Percentiles rank a stretch among this genome's conserved stretches.
Conservation (phyloP, 805 yeast species). For the Candida piceae region DNA sequence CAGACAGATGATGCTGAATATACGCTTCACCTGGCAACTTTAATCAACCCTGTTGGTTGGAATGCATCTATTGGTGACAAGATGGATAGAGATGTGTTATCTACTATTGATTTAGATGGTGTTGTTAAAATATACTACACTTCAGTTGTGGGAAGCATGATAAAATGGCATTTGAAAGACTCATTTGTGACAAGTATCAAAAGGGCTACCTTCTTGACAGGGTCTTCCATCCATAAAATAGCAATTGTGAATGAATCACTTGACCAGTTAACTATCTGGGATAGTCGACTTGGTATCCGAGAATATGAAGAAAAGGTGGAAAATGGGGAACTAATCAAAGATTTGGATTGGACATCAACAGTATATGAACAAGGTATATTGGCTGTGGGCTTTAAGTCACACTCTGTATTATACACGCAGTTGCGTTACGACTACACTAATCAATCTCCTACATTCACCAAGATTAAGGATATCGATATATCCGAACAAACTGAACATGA, state of each 20-base stretch:
- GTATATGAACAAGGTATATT: conserved; percentile 62
- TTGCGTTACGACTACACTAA: conserved; percentile 86
- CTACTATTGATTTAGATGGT: conserved; percentile 54
- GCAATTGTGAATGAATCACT: conserved; percentile 63
- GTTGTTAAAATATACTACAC: conserved; percentile 42
- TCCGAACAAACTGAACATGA: conserved; percentile 67
- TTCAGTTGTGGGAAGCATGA: conserved; percentile 23
- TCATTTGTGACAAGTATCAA: conserved; percentile 51
- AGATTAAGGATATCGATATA: conserved; percentile 69
- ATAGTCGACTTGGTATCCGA: conserved; percentile 56
- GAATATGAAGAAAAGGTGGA: conserved; percentile 52
- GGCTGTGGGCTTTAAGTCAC: conserved; percentile 69
- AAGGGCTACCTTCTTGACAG: conserved; percentile 52
- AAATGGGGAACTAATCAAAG: conserved; percentile 39
- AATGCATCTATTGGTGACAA: conserved; percentile 24
- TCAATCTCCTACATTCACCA: conserved; percentile 67
- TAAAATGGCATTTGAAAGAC: conserved; percentile 51
- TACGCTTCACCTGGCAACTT: conserved; percentile 29
- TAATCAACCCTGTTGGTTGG: conserved; percentile 69
- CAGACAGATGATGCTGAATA: conserved; percentile 28
- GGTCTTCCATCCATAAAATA: conserved; percentile 70
- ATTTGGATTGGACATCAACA: conserved; percentile 85
- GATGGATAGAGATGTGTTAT: conserved; percentile 41
- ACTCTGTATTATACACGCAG: conserved; percentile 70
- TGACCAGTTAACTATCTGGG: conserved; percentile 69